Evolutionary conservation across 345 rosid species (phyloP).

Genomic region (Pelargonium nanum): DNA sequence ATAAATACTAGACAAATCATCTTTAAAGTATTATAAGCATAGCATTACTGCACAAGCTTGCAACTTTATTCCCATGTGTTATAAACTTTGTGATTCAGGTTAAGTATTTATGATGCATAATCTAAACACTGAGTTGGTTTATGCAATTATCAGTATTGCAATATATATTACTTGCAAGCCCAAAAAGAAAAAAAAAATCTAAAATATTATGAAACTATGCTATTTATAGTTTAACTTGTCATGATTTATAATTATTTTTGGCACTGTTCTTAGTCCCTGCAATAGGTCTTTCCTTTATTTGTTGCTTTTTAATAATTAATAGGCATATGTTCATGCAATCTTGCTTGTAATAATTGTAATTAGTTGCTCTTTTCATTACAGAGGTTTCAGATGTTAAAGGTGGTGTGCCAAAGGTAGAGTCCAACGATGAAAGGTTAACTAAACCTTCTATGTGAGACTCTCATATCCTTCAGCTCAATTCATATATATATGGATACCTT

Average conservation of each 20-base stretch:
- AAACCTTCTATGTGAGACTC: constrained; percentile 25
- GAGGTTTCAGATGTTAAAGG: constrained; percentile 16
- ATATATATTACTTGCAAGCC: not conserved
- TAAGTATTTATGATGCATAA: not conserved
- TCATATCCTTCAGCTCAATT: not conserved
- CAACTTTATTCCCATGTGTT: no score
- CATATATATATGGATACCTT: not conserved
- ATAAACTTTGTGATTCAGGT: no score
- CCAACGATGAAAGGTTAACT: constrained; percentile 16
- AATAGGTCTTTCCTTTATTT: not conserved
- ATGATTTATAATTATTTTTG: not conserved
- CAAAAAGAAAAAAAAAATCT: not conserved
- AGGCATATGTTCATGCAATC: not conserved
- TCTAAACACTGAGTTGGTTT: not conserved
- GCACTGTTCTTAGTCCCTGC: no score
- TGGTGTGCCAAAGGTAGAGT: constrained; percentile 17
- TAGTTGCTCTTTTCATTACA: constrained; percentile 16
- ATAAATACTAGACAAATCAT: no score
- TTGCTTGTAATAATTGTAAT: no score
- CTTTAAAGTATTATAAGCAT: no score
- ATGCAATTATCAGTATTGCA: not conserved
- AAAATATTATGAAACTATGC: not conserved
- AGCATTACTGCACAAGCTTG: no score
- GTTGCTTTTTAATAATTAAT: not conserved
- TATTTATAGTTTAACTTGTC: not conserved